A percentile compares a stretch with the other conserved stretches of the same genome.
phyloP scores from a whole-genome alignment of 2,329 filamentous ascomycete species.

The Alternaria tenuissima region DNA sequence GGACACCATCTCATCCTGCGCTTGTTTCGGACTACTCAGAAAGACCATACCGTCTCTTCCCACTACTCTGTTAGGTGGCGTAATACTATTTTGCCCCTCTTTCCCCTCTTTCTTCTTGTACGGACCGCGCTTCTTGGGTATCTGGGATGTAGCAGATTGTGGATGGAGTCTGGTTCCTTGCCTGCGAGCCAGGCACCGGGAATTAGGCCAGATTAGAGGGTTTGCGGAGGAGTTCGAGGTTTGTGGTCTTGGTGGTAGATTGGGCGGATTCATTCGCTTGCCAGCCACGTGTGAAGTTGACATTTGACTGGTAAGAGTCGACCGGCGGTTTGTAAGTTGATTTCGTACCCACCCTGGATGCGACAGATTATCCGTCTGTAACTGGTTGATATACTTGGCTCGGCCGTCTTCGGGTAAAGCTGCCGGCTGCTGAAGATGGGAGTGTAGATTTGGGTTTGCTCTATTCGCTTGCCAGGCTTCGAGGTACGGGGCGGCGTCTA shows the following conservation, averaged over 20 bases:
- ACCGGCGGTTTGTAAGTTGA: not conserved
- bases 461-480: not conserved
- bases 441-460: not conserved
- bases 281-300: not conserved
- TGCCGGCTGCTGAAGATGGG: not conserved
- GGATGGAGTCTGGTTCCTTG: not conserved
- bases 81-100: no score
- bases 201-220: not conserved
- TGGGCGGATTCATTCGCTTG: not conserved
- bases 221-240: not conserved
- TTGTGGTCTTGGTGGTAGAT: not conserved
- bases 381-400: not conserved
- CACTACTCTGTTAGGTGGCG: not conserved
- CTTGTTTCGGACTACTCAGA: not conserved
- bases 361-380: not conserved
- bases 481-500: not conserved
- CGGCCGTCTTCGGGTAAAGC: not conserved
- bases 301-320: not conserved
- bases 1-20: rapidly evolving
- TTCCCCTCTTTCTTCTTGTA: slow-evolving; percentile 1
- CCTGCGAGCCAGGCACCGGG: not conserved
- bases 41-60: not conserved
- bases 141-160: not conserved
- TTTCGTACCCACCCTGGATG: not conserved
- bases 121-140: not conserved